Evolutionary conservation across 371 early-diverging fungal genomes (phyloP).

Genomic region (Amoeboradix gromovi): DNA sequence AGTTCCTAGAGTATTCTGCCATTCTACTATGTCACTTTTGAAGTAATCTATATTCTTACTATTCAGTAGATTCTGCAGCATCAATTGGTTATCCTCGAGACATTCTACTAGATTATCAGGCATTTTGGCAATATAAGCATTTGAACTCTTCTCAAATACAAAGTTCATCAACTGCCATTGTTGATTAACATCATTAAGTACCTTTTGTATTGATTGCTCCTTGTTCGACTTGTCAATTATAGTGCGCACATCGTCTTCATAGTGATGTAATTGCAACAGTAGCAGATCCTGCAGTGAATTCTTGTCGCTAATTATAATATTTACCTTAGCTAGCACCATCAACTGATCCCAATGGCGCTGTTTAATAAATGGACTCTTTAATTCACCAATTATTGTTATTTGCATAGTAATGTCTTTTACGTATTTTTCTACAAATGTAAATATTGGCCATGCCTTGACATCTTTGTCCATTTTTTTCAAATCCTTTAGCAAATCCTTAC

Average conservation of each 20-base stretch:
- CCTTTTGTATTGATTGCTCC: slow-evolving; percentile 29
- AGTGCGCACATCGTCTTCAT: slow-evolving; percentile 28
- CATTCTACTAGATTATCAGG: slow-evolving; percentile 30
- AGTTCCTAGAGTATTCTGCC: slow-evolving; percentile 23
- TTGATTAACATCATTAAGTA: slow-evolving; percentile 22
- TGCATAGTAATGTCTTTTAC: slow-evolving; percentile 32
- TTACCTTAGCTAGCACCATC: slow-evolving; percentile 30
- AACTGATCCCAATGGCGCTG: slow-evolving; percentile 34
- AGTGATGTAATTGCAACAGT: slow-evolving; percentile 25
- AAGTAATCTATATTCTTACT: slow-evolving; percentile 27
- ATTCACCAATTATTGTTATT: slow-evolving; percentile 27
- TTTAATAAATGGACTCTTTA: slow-evolving; percentile 23
- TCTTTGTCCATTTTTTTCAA: slow-evolving; percentile 29
- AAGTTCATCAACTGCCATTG: slow-evolving; percentile 29
- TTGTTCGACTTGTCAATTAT: slow-evolving; percentile 31
- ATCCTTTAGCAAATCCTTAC: slow-evolving; percentile 25
- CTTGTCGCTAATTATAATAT: slow-evolving; percentile 24
- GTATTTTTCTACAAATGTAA: slow-evolving; percentile 23
- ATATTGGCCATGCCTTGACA: slow-evolving; percentile 33
- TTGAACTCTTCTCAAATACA: slow-evolving; percentile 22
- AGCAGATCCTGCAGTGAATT: slow-evolving; percentile 30
- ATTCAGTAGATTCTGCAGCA: slow-evolving; percentile 32
- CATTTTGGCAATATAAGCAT: no score
- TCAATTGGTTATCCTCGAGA: slow-evolving; percentile 30
- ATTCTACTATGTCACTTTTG: slow-evolving; percentile 23